These are phyloP conservation scores for Fusarium sp. DNA, from an alignment of 2,329 filamentous ascomycete genomes.

Conservation along the genomic window DNA sequence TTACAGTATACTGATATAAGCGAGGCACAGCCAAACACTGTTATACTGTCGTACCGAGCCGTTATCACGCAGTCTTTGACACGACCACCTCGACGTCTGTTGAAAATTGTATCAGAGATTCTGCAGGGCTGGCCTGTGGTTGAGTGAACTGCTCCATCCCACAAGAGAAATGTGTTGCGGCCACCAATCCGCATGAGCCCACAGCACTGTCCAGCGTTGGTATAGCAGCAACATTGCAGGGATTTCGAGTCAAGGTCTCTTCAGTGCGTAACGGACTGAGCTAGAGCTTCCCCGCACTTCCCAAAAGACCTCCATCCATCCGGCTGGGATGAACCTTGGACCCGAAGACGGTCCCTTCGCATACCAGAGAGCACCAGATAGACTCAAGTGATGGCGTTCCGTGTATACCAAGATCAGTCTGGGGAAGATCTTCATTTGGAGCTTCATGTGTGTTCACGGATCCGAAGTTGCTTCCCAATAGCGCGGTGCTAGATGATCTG, in stretches of 20 bases:
- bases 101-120: neutral
- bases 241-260: conserved; percentile 32
- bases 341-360: conserved; percentile 25
- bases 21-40: conserved; percentile 25
- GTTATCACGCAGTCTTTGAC: conserved; percentile 15
- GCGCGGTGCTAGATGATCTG: conserved; percentile 35
- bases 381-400: conserved; percentile 14
- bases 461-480: conserved; percentile 40
- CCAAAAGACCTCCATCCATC: conserved; percentile 39
- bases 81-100: neutral
- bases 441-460: conserved; percentile 36
- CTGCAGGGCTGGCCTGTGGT: neutral
- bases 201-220: conserved; percentile 3
- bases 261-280: conserved; percentile 12
- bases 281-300: conserved; percentile 44
- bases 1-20: conserved; percentile 37
- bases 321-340: conserved; percentile 43
- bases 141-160: conserved; percentile 1
- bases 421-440: conserved; percentile 24
- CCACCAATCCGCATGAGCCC: conserved; percentile 1
- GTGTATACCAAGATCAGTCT: conserved; percentile 27
- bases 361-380: conserved; percentile 28
- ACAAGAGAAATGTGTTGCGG: neutral
- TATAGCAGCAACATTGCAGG: conserved; percentile 7
- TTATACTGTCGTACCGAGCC: conserved; percentile 35